Evolutionary conservation across 108 stramenopile species (phyloP).

Genomic region (Stephanodiscus triporus): DNA sequence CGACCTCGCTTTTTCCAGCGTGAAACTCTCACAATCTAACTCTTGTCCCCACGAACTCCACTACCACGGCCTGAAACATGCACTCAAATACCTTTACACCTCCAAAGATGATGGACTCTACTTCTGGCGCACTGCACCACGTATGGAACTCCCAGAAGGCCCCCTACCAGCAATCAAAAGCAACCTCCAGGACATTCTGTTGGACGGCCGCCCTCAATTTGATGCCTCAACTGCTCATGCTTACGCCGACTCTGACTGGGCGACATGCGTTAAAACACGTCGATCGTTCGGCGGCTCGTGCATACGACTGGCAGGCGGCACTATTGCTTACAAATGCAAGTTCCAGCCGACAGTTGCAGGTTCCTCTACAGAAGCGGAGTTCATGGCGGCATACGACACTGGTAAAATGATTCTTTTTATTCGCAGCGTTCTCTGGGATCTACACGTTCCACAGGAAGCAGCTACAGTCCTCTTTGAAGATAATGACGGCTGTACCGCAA

Average conservation of each 20-base stretch:
- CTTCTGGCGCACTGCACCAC: conserved; percentile 29
- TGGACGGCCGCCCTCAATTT: background rate
- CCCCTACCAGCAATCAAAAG: conserved; percentile 4
- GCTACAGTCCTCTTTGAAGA: conserved; percentile 30
- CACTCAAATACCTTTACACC: background rate
- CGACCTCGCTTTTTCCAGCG: too few species aligned
- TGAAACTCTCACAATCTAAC: background rate
- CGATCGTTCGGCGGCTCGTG: conserved; percentile 32
- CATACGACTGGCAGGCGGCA: conserved; percentile 35
- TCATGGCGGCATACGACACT: conserved; percentile 15
- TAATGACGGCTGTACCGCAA: conserved; percentile 14
- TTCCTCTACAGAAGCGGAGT: conserved; percentile 25
- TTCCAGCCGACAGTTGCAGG: conserved; percentile 31
- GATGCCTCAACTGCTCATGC: conserved; percentile 1
- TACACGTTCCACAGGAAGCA: conserved; percentile 24
- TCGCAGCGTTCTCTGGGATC: conserved; percentile 38
- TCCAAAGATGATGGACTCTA: conserved; percentile 21
- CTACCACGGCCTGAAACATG: background rate
- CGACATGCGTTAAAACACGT: background rate
- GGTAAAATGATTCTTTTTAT: conserved; percentile 31
- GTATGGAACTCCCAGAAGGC: conserved; percentile 10
- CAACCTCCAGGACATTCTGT: conserved; percentile 3
- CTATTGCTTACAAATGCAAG: conserved; percentile 20
- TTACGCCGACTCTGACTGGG: conserved; percentile 24
- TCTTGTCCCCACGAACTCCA: background rate